These are phyloP conservation scores for Nelumbo lutea DNA, from an alignment of 164 flowering plant genomes.

Conservation along the genomic window DNA sequence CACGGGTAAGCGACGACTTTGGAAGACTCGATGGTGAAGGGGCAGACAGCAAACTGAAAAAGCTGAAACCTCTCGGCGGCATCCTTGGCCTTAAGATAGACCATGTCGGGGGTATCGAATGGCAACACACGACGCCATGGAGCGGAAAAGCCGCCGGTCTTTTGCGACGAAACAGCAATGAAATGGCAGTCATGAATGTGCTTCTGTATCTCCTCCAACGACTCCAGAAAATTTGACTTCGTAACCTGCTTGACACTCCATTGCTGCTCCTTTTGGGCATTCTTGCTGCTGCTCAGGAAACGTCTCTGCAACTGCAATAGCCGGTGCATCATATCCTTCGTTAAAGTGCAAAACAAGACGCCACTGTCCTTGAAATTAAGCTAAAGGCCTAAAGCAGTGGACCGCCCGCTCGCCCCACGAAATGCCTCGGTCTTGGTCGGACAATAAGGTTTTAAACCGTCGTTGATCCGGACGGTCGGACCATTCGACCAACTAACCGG, in stretches of 20 bases:
- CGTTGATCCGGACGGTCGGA: no score
- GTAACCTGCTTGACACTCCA: conserved; percentile 61
- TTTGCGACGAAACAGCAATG: conserved; percentile 56
- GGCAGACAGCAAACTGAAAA: conserved; percentile 79
- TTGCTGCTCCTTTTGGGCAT: conserved; percentile 5
- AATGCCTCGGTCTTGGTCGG: no score
- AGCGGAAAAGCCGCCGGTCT: conserved; percentile 54
- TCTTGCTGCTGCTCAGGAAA: conserved; percentile 6
- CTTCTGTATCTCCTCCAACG: conserved; percentile 37
- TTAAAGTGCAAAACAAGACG: no score
- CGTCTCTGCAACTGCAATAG: conserved; percentile 12
- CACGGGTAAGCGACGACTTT: conserved; percentile 72
- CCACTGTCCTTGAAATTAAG: no score
- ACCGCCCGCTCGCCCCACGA: no score
- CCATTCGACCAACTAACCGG: no score
- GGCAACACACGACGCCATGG: conserved; percentile 58
- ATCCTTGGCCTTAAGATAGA: conserved; percentile 58
- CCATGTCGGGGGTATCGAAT: conserved; percentile 57
- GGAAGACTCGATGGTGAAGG: conserved; percentile 47
- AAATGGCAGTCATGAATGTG: conserved; percentile 50
- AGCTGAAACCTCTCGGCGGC: conserved; percentile 70
- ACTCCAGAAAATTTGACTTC: conserved; percentile 51
- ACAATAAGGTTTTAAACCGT: no score
- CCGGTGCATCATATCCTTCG: background rate
- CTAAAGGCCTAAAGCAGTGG: no score